Percentiles rank a stretch among this genome's conserved stretches.
These are phyloP conservation scores for Puccinia triticina DNA, from an alignment of 1,284 basidiomycete species.

Conservation along the genomic window DNA sequence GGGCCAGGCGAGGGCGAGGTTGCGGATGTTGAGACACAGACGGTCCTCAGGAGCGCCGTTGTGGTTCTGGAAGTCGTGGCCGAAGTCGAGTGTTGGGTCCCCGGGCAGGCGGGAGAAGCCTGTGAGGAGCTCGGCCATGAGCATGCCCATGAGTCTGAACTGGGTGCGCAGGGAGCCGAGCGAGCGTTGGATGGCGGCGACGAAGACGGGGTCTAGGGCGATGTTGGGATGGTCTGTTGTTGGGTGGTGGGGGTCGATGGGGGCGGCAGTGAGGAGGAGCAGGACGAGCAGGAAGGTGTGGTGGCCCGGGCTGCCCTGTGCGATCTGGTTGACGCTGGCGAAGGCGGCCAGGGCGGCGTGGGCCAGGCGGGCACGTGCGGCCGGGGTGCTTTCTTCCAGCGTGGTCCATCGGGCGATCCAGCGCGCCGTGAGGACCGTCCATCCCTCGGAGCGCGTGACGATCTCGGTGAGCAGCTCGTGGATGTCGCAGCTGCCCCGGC, in stretches of 20 bases:
- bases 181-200: constrained; percentile 37
- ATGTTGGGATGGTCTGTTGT: not conserved
- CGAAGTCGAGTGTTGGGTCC: constrained; percentile 32
- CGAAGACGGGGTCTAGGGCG: constrained; percentile 15
- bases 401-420: constrained; percentile 34
- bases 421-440: constrained; percentile 33
- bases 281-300: constrained; percentile 45
- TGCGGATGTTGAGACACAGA: constrained; percentile 24
- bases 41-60: constrained; percentile 12
- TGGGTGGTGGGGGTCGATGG: not conserved
- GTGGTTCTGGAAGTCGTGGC: constrained; percentile 15
- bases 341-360: constrained; percentile 8
- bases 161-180: constrained; percentile 23
- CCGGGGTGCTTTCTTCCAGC: not conserved
- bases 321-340: constrained; percentile 18
- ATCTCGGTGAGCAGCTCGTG: constrained; percentile 3
- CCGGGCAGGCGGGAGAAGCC: constrained; percentile 9
- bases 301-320: constrained; percentile 13
- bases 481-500: constrained; percentile 4
- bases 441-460: constrained; percentile 13
- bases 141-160: constrained; percentile 44
- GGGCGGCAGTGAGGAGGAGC: constrained; percentile 27
- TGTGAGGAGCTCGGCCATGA: constrained; percentile 42
- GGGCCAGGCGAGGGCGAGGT: not conserved
- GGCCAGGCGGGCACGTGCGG: constrained; percentile 9